Evolutionary conservation across 768 basidiomycete species (phyloP).

Genomic region (Boletus huronensis): DNA sequence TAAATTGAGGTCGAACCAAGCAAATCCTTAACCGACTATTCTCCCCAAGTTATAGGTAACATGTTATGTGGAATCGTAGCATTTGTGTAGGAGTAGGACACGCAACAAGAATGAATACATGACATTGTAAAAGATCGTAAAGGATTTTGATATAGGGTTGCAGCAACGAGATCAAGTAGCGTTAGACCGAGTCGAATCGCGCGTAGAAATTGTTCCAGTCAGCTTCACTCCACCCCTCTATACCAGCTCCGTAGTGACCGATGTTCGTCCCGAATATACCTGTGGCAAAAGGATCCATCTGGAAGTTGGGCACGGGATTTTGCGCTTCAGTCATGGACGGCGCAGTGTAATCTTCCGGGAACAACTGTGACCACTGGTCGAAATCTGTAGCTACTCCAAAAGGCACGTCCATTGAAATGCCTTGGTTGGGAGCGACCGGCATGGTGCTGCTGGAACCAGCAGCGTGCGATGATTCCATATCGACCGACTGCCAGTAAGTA

Average conservation of each 20-base stretch:
- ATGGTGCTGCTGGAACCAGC: neutral
- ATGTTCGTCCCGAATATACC: conserved; percentile 8
- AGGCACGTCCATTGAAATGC: neutral
- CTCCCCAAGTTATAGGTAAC: neutral
- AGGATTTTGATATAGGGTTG: no score
- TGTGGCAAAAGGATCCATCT: neutral
- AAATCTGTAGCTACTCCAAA: neutral
- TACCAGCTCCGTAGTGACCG: no score
- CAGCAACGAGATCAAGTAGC: neutral
- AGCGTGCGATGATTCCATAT: neutral
- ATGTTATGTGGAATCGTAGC: neutral
- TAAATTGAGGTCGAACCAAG: neutral
- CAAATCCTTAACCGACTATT: no score
- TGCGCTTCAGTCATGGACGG: neutral
- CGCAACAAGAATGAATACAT: neutral
- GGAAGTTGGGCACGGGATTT: neutral
- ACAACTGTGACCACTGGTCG: neutral
- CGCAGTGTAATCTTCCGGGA: no score
- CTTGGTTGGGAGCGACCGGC: neutral
- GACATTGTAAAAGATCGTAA: neutral
- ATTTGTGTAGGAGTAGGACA: neutral
- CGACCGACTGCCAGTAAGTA: no score
- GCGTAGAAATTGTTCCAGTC: neutral
- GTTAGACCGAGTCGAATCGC: conserved; percentile 11
- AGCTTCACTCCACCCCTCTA: neutral